Percentiles rank a stretch among this genome's conserved stretches.
phyloP scores from a whole-genome alignment of 768 basidiomycete genomes.

The Arthromyces matolae region DNA sequence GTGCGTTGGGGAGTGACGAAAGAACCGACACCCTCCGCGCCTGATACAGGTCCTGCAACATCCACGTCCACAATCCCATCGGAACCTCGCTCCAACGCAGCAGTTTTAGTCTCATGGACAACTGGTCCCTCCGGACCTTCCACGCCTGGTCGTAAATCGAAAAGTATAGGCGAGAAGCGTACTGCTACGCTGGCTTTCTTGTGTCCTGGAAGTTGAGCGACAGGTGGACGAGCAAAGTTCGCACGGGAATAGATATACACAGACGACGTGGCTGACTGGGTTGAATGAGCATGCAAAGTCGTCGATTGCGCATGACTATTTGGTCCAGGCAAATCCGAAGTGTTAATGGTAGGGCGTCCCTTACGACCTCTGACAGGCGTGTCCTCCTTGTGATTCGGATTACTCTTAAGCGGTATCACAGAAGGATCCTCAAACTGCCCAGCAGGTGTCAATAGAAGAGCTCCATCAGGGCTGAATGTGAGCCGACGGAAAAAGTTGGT shows the following conservation, averaged over 20 bases:
- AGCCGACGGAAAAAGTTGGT: conserved; percentile 95
- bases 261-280: conserved; percentile 38
- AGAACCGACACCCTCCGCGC: conserved; percentile 15
- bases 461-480: conserved; percentile 94
- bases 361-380: conserved; percentile 59
- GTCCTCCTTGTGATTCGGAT: conserved; percentile 23
- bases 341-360: conserved; percentile 41
- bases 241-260: conserved; percentile 96
- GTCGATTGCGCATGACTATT: no score
- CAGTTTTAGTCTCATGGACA: conserved; percentile 36
- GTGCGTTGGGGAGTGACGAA: conserved; percentile 33
- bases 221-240: conserved; percentile 88
- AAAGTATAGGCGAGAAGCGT: conserved; percentile 88
- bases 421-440: conserved; percentile 96
- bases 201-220: conserved; percentile 94
- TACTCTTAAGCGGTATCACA: conserved; percentile 33
- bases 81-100: conserved; percentile 62
- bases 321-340: conserved; percentile 30
- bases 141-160: conserved; percentile 76
- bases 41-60: conserved; percentile 40
- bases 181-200: conserved; percentile 95
- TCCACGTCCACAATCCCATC: conserved; percentile 64
- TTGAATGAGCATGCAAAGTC: conserved; percentile 43
- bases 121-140: conserved; percentile 23
- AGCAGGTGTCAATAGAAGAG: conserved; percentile 89